Conservation (phyloP, 2,329 filamentous ascomycete species). For the Orbilia ellipsospora region DNA sequence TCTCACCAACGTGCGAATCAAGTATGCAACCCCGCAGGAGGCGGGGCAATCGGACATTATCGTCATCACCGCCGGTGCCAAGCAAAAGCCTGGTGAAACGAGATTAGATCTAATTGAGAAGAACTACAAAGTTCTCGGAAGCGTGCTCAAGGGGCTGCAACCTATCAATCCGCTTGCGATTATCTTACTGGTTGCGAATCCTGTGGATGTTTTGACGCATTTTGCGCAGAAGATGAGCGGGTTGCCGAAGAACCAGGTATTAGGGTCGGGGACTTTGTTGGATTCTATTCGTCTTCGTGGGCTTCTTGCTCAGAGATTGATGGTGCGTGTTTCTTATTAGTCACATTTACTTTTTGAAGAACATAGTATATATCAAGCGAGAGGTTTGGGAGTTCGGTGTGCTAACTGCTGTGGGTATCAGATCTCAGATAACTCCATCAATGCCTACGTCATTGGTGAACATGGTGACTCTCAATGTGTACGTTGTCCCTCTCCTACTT, state of each 20-base stretch:
- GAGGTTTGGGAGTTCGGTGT: not conserved
- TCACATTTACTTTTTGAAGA: conserved; percentile 11
- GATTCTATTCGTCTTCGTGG: conserved; percentile 60
- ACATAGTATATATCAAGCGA: not conserved
- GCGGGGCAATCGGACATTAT: conserved; percentile 60
- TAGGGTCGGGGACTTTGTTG: conserved; percentile 61
- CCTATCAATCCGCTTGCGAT: conserved; percentile 60
- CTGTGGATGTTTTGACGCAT: conserved; percentile 61
- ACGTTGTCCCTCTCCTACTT: conserved; percentile 20
- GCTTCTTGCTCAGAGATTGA: conserved; percentile 45
- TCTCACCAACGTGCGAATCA: conserved; percentile 60
- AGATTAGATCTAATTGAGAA: conserved; percentile 61
- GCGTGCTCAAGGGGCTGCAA: conserved; percentile 59
- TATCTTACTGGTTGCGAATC: conserved; percentile 61
- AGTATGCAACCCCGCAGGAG: conserved; percentile 59
- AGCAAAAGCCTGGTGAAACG: conserved; percentile 61
- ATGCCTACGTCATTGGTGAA: conserved; percentile 61
- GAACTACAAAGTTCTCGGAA: conserved; percentile 60
- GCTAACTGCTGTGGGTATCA: conserved; percentile 41
- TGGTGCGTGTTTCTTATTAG: conserved; percentile 21
- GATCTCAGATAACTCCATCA: conserved; percentile 60
- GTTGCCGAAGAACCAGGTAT: conserved; percentile 60
- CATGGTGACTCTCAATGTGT: conserved; percentile 61
- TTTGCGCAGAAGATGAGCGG: conserved; percentile 59
- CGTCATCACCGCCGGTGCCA: conserved; percentile 61